phyloP scores from a whole-genome alignment of 345 rosid species.

The Erysimum cheiranthoides region DNA sequence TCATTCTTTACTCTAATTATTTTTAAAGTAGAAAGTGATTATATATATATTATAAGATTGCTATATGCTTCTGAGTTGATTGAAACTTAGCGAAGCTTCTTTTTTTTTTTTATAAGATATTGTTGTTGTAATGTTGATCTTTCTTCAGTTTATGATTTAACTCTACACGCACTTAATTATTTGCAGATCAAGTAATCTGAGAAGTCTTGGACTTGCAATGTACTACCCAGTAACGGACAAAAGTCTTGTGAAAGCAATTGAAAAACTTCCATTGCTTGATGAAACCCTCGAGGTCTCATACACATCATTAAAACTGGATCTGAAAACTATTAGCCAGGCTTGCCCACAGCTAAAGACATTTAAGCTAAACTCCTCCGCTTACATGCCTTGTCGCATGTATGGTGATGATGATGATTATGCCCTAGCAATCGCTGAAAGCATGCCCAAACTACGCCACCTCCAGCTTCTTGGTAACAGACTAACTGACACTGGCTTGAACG shows the following conservation, averaged over 20 bases:
- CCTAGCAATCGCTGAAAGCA: constrained; percentile 55
- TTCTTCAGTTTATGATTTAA: neutral
- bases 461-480: constrained; percentile 56
- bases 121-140: too few relatives aligned
- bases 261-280: constrained; percentile 56
- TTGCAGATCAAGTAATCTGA: constrained; percentile 44
- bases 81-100: neutral
- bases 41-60: neutral
- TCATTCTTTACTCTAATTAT: neutral
- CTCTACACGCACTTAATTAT: neutral
- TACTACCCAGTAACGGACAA: constrained; percentile 39
- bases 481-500: constrained; percentile 58
- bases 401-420: constrained; percentile 43
- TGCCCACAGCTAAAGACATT: constrained; percentile 20
- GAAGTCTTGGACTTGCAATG: constrained; percentile 47
- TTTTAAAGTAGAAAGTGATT: neutral
- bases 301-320: neutral
- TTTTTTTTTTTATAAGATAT: neutral
- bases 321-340: constrained; percentile 5
- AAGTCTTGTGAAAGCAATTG: constrained; percentile 47
- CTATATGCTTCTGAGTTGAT: neutral
- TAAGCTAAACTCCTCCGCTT: neutral
- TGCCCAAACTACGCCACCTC: constrained; percentile 57
- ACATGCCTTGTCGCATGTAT: neutral
- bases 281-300: constrained; percentile 59